Percentiles rank a stretch among this genome's conserved stretches.
phyloP scores from a whole-genome alignment of 805 yeast species.

The Saccharomycopsis capsularis region DNA sequence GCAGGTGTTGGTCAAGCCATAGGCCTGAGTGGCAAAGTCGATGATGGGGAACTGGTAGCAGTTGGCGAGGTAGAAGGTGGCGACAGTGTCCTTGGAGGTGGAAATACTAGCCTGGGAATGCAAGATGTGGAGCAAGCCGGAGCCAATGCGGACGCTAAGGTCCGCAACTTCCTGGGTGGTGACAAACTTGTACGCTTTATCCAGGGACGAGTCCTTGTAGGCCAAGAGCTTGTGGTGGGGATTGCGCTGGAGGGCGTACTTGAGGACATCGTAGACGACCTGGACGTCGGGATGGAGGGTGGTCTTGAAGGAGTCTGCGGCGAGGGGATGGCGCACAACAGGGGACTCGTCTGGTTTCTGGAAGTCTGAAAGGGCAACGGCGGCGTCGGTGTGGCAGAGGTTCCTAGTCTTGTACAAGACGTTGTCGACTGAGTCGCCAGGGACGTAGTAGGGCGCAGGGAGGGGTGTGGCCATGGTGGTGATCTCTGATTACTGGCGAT shows the following conservation, averaged over 20 bases:
- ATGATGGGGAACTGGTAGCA: not conserved
- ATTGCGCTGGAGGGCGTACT: not conserved
- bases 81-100: conserved; percentile 35
- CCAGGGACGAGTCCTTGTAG: not conserved
- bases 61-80: conserved; percentile 43
- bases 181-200: not conserved
- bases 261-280: not conserved
- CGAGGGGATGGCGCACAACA: not conserved
- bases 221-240: not conserved
- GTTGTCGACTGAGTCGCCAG: conserved; percentile 27
- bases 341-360: not conserved
- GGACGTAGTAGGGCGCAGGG: conserved; percentile 49
- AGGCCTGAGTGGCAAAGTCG: not conserved
- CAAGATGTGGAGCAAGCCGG: conserved; percentile 26
- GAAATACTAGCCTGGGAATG: conserved; percentile 30
- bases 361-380: not conserved
- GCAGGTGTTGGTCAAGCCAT: not conserved
- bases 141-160: not conserved
- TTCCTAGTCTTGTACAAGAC: not conserved
- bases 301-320: not conserved
- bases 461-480: conserved; percentile 27
- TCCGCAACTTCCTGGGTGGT: not conserved
- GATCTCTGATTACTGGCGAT: too few species aligned
- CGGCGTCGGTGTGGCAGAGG: not conserved
- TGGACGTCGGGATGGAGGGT: not conserved